Evolutionary conservation across 164 flowering plant species (phyloP).

Genomic region (Magnolia kwangsiensis): DNA sequence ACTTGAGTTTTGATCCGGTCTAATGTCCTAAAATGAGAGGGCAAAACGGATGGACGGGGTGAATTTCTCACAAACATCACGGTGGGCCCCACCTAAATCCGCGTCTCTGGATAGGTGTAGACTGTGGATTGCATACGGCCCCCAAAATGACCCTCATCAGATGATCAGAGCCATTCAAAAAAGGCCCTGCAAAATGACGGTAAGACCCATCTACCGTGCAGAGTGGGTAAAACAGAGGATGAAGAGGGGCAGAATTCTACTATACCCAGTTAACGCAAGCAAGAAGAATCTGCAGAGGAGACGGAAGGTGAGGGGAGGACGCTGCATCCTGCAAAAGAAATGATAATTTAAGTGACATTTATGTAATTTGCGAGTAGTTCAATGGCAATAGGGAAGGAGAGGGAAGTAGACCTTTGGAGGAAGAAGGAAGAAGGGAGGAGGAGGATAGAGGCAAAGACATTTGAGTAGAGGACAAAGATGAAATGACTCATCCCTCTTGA

Average conservation of each 20-base stretch:
- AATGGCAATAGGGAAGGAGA: not conserved
- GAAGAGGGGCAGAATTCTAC: not conserved
- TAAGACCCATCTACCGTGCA: not conserved
- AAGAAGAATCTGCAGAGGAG: constrained; percentile 28
- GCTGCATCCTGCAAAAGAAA: constrained; percentile 19
- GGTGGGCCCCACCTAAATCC: no score
- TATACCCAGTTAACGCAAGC: constrained; percentile 38
- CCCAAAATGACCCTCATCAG: no score
- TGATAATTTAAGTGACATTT: not conserved
- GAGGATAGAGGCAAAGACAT: constrained; percentile 32
- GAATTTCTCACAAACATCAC: no score
- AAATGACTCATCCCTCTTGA: constrained; percentile 33
- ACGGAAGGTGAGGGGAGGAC: constrained; percentile 27
- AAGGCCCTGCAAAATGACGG: not conserved
- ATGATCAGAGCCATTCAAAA: no score
- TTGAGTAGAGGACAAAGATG: constrained; percentile 33
- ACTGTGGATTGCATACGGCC: no score
- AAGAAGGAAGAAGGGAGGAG: constrained; percentile 31
- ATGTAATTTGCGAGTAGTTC: not conserved
- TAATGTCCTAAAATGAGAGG: no score
- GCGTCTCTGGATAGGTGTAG: no score
- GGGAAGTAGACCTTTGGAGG: constrained; percentile 6
- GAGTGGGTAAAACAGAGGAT: not conserved
- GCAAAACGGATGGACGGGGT: no score
- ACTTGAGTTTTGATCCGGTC: no score